Evolutionary conservation across 2,329 filamentous ascomycete genomes (phyloP), one percentile per base, ranked within the genome.

Genomic region (Orbilia brochopaga): DNA sequence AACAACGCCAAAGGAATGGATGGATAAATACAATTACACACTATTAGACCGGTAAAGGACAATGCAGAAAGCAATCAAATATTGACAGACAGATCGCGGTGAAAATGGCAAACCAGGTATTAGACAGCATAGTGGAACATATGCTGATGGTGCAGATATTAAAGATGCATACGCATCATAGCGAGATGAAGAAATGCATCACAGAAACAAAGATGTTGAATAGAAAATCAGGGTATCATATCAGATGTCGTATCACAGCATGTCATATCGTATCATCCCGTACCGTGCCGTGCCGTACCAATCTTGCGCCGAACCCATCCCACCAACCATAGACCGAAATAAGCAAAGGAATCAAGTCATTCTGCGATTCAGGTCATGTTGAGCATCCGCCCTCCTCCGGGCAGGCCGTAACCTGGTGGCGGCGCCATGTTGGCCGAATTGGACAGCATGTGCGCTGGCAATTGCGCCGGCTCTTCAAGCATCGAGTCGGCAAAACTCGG

Each of bases 361-460:
- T 42, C 37, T 60, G 17, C 50, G 7, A 21, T 44, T 48, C 56
- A 69, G 35, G 64, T 52, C 15, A 53, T 48, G 46, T 69, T 62
- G 42, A 69, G 19, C 59, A 59, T 70, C 23, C n/a, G n/a, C n/a
- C 59, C 27, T 4, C 54, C 48, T 19, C 53, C 17, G 19, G 32
- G 27, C 35, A 61, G 32, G 4, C 55, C 69, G 52, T 73, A 73
- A 13, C 69, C 69, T 11, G 69, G 69, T 37, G 69, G 69, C 37
- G 69, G 62, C 5, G 69, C 69, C 53, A 60, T 66, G 30, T 65
- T 73, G 11, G 69, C 51, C 37, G 57, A 55, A 46, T 73, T 73
- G 23, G 61, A 65, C 61, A 73, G 61, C 69, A 73, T 73, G 24
- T 73, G 69, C 21, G 62, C 60, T 0, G 69, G 69, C 24, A 73